Conservation (phyloP, 2,329 filamentous ascomycete genomes). For the Fusarium oxysporum region DNA sequence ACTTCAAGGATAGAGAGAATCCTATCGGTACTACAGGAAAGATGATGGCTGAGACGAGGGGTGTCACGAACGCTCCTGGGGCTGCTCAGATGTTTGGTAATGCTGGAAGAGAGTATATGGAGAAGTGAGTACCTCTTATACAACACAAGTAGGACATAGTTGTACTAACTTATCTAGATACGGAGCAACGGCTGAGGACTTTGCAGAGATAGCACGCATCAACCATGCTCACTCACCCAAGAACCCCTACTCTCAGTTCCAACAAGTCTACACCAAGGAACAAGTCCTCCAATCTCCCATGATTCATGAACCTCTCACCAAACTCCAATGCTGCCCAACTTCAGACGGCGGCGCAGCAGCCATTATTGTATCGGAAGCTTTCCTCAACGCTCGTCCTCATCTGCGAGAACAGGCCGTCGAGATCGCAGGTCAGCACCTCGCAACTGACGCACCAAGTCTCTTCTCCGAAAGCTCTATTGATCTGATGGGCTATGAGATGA, state of each 20-base stretch:
- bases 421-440: slow-evolving; percentile 87
- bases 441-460: slow-evolving; percentile 84
- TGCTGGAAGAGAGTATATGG: slow-evolving; percentile 92
- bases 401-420: slow-evolving; percentile 85
- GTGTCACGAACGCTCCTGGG: slow-evolving; percentile 83
- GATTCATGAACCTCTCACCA: slow-evolving; percentile 90
- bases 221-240: slow-evolving; percentile 92
- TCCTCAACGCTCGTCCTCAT: slow-evolving; percentile 86
- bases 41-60: slow-evolving; percentile 88
- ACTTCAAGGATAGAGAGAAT: slow-evolving; percentile 87
- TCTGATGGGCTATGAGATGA: slow-evolving; percentile 91
- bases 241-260: slow-evolving; percentile 99
- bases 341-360: slow-evolving; percentile 92
- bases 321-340: slow-evolving; percentile 98
- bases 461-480: slow-evolving; percentile 88
- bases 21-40: slow-evolving; percentile 77
- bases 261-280: slow-evolving; percentile 87
- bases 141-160: background rate
- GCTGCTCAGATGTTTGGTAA: slow-evolving; percentile 97
- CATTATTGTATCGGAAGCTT: slow-evolving; percentile 87
- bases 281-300: slow-evolving; percentile 80
- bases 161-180: slow-evolving; percentile 65
- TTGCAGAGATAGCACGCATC: slow-evolving; percentile 91
- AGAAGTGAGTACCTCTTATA: slow-evolving; percentile 71
- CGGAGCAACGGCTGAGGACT: slow-evolving; percentile 85